Conservation (phyloP, 2,329 filamentous ascomycete genomes). For the Aspergillus tanneri region DNA sequence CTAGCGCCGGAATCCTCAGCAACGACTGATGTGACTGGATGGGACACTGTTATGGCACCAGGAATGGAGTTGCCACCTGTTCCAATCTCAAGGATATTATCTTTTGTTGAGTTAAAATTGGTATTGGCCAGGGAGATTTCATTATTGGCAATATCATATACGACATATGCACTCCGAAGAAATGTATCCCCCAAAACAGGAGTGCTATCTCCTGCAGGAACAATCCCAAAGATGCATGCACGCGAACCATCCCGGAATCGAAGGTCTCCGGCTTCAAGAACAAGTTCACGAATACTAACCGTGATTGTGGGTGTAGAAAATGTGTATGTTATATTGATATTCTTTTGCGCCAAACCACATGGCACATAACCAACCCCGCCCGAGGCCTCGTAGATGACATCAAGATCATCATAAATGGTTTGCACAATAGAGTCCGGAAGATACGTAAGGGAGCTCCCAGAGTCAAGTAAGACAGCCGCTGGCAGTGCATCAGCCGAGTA, state of each 20-base stretch:
- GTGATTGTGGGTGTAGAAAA: constrained; percentile 57
- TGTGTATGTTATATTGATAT: constrained; percentile 56
- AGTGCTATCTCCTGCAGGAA: constrained; percentile 47
- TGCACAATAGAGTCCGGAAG: constrained; percentile 36
- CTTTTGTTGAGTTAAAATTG: constrained; percentile 56
- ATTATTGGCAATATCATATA: constrained; percentile 61
- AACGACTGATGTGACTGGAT: constrained; percentile 51
- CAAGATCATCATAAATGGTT: constrained; percentile 57
- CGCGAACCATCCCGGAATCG: constrained; percentile 35
- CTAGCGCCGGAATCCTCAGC: constrained; percentile 47
- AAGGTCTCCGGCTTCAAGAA: constrained; percentile 50
- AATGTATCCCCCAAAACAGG: constrained; percentile 62
- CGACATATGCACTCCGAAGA: constrained; percentile 61
- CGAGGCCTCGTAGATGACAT: constrained; percentile 58
- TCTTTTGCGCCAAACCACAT: constrained; percentile 52
- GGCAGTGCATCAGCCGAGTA: constrained; percentile 42
- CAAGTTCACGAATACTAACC: constrained; percentile 56
- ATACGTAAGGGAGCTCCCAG: constrained; percentile 41
- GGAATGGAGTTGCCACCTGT: constrained; percentile 52
- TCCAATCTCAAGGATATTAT: constrained; percentile 55
- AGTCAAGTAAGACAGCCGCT: constrained; percentile 43
- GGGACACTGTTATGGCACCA: constrained; percentile 51
- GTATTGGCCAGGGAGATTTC: constrained; percentile 62
- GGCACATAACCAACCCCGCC: constrained; percentile 55
- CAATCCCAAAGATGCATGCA: constrained; percentile 52